Base-by-base conservation (phyloP, 192 early-diverging fungal genomes). In the Entophlyctis luteolus region DNA sequence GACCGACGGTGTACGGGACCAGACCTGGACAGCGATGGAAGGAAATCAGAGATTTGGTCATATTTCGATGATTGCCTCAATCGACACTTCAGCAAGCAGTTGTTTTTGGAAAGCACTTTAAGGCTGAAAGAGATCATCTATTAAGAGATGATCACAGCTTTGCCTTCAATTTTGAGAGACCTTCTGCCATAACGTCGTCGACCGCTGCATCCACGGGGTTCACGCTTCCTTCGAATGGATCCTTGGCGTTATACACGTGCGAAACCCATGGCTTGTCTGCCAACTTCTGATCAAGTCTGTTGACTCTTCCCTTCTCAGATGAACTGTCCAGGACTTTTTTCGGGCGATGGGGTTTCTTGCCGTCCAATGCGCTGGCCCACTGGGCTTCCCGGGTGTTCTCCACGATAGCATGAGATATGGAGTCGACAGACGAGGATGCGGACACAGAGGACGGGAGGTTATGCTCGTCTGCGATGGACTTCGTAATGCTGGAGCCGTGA, bases 1-100 rank as follows among this genome's bases (percentile, higher is more conserved):
- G 75, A 25, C 80, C 89, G 48, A 62, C 59, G 1, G 34, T 45
- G 71, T 93, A 93, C 2, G 82, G 75, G 0, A 88, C 67, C 3
- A 47, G 55, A 8, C 22, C 22, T 20, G 5, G 14, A 46, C 65
- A 34, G 5, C 25, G 53, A 20, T 68, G 53, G 67, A 35, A 58
- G 28, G 23, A 42, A 14, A 68, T 58, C 38, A 48, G 6, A 34
- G 32, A 2, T 28, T 5, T 23, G 14, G 10, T 42, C 42, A 35
- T 18, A 20, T 14, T 35, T 58, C 32, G 14, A 22, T 14, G 12
- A 38, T 35, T 1, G 33, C 25, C 8, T 54, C 18, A n/a, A 47
- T 16, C n/a, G 45, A 47, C n/a, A n/a, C n/a, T n/a, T n/a, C n/a
- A n/a, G n/a, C 18, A n/a, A 22, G 45, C 22, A n/a, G 45, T 47